phyloP scores from a whole-genome alignment of 2,329 filamentous ascomycete species.

The Ceratocystis eucalypticola region DNA sequence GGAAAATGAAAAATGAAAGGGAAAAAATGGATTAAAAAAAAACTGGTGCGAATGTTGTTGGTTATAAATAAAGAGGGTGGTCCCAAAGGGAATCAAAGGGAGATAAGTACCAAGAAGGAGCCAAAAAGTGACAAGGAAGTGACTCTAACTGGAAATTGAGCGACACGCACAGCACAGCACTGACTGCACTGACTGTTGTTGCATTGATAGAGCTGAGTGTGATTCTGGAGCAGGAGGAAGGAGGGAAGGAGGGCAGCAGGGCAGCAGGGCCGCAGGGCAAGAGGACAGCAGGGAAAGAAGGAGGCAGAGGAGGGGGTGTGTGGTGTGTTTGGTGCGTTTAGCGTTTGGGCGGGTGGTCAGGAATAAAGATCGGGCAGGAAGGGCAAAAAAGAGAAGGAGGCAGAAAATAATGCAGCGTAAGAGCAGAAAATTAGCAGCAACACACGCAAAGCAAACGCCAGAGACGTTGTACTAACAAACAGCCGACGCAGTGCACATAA shows the following conservation, averaged over 20 bases:
- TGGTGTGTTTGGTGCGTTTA: not conserved
- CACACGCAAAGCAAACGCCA: not conserved
- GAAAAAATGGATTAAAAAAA: slow-evolving; percentile 7
- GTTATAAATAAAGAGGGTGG: slow-evolving; percentile 1
- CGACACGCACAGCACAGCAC: slow-evolving; percentile 5
- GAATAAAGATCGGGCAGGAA: slow-evolving; percentile 11
- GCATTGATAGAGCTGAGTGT: slow-evolving; percentile 12
- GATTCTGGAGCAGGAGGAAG: not conserved
- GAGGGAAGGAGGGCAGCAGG: not conserved
- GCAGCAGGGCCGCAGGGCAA: too few species aligned
- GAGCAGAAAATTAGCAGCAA: not conserved
- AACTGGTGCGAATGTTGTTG: slow-evolving; percentile 1
- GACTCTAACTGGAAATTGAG: slow-evolving; percentile 2
- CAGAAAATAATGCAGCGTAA: not conserved
- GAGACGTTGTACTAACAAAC: not conserved
- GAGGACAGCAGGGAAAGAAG: not conserved
- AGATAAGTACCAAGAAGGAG: slow-evolving; percentile 7
- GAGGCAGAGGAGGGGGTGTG: slow-evolving; percentile 9
- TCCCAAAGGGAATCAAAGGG: not conserved
- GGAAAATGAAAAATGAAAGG: slow-evolving; percentile 17
- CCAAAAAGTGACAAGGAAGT: slow-evolving; percentile 10
- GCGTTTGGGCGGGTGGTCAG: not conserved
- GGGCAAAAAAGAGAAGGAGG: not conserved
- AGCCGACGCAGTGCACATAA: not conserved
- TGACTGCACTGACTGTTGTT: slow-evolving; percentile 5